These are phyloP conservation scores for Colletotrichum spinosum DNA, from an alignment of 2,329 filamentous ascomycete genomes.

Conservation along the genomic window DNA sequence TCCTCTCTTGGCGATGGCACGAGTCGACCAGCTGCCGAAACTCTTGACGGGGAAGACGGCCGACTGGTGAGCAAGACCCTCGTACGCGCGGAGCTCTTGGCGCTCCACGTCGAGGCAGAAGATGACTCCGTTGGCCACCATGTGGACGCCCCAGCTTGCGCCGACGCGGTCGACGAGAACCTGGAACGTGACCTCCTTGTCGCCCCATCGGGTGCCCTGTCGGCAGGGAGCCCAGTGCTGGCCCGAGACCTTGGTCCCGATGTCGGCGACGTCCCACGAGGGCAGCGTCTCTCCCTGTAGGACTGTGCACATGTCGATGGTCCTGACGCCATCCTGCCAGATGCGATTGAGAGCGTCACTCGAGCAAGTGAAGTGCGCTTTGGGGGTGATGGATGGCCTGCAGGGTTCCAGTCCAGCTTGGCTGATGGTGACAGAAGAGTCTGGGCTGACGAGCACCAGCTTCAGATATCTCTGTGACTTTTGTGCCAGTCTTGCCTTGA, in stretches of 20 bases:
- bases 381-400: neutral
- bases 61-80: conserved; percentile 22
- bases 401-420: neutral
- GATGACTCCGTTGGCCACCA: conserved; percentile 34
- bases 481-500: conserved; percentile 13
- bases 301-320: conserved; percentile 27
- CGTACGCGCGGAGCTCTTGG: conserved; percentile 14
- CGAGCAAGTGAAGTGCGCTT: conserved; percentile 15
- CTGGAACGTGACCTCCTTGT: conserved; percentile 11
- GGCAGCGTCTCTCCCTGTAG: conserved; percentile 20
- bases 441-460: conserved; percentile 2
- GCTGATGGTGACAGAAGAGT: conserved; percentile 6
- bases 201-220: conserved; percentile 25
- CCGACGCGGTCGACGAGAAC: conserved; percentile 17
- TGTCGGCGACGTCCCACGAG: conserved; percentile 21
- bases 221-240: conserved; percentile 34
- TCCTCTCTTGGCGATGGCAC: neutral
- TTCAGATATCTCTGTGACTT: conserved; percentile 20
- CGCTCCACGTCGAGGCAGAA: conserved; percentile 24
- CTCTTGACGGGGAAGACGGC: conserved; percentile 22
- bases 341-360: conserved; percentile 25
- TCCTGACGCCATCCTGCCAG: conserved; percentile 23
- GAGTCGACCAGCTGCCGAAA: conserved; percentile 21
- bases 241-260: conserved; percentile 17
- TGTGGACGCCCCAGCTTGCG: conserved; percentile 34